Evolutionary conservation across 345 rosid genomes (phyloP).

Genomic region (Arabidopsis arenosa): DNA sequence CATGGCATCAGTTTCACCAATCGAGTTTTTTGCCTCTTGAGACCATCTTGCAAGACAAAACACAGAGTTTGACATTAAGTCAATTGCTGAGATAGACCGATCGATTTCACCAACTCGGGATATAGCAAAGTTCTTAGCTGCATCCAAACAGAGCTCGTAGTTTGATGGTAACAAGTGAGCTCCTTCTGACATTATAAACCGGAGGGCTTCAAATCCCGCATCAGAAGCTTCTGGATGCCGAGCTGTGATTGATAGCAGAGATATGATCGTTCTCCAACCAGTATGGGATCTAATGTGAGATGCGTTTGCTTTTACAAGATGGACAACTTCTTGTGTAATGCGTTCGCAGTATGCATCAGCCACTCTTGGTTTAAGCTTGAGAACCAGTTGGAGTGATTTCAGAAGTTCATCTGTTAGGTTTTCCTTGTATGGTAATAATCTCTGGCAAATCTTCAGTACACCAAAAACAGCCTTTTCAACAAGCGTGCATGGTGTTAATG

Average conservation of each 20-base stretch:
- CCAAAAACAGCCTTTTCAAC: conserved; percentile 82
- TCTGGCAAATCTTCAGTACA: conserved; percentile 71
- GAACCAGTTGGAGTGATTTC: conserved; percentile 69
- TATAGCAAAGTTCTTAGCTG: conserved; percentile 83
- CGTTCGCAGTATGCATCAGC: conserved; percentile 82
- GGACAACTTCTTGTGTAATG: conserved; percentile 73
- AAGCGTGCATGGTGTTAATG: conserved; percentile 58
- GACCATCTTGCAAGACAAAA: conserved; percentile 74
- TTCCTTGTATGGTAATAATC: conserved; percentile 79
- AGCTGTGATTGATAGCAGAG: conserved; percentile 71
- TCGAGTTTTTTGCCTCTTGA: conserved; percentile 54
- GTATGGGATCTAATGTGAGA: conserved; percentile 64
- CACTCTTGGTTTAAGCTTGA: conserved; percentile 79
- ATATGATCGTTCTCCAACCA: conserved; percentile 76
- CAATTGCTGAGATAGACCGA: conserved; percentile 63
- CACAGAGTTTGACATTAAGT: conserved; percentile 72
- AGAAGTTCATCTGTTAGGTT: conserved; percentile 74
- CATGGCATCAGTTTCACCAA: conserved; percentile 56
- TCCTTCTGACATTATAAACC: conserved; percentile 72
- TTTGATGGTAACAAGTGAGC: conserved; percentile 66
- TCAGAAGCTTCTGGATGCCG: conserved; percentile 84
- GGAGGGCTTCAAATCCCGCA: conserved; percentile 65
- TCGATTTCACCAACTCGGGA: conserved; percentile 65
- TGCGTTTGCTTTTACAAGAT: conserved; percentile 75
- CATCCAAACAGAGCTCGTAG: conserved; percentile 68